Evolutionary conservation across 179 eudicot species (phyloP), one percentile per base, ranked within the genome.

Genomic region (Heliamphora pulchella): DNA sequence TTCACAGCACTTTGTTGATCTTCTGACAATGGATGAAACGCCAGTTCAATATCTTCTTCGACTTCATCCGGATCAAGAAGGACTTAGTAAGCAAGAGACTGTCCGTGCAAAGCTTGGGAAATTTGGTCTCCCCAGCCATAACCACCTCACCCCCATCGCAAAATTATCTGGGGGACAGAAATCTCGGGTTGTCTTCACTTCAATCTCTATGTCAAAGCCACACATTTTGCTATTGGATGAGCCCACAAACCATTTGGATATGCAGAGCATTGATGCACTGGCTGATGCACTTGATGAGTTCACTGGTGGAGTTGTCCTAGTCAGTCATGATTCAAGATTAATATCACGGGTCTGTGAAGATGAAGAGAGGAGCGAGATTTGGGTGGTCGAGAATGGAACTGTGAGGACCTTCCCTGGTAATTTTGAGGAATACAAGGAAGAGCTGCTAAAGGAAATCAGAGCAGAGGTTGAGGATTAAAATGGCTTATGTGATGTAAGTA

Each of bases 31-130:
- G 98, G 92, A 88, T 10, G 98, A 94, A 83, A 92, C 85, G 2
- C 91, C 98, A 1, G 98, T 94, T 65, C 95, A 91, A 41, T 94
- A 94, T 82, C 91, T 94, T 74, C 95, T 94, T 59, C 95, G 97
- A 3, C 88, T 92, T 69, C 97, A 94, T 79, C 98, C 98, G 0
- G 95, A 92, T 61, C 98, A 94, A 88, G 95, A 92, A 66, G 98
- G 98, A n/a, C 83, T 90, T 59, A 92, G 98, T 80, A 94, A 94
- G 87, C 97, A 91, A 83, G 97, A 94, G 85, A 94, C 97, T 22
- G 97, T 94, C n/a, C 88, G 98, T 47, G 97, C 97, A 74, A 94
- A 92, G 84, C 97, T 94, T 13, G 98, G 98, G 75, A 94, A 94
- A 81, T 94, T 94, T 46, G 98, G 98, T 59, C 93, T 94, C 55